Base-by-base conservation (phyloP, 2,329 filamentous ascomycete genomes). In the Penicillium paneum region DNA sequence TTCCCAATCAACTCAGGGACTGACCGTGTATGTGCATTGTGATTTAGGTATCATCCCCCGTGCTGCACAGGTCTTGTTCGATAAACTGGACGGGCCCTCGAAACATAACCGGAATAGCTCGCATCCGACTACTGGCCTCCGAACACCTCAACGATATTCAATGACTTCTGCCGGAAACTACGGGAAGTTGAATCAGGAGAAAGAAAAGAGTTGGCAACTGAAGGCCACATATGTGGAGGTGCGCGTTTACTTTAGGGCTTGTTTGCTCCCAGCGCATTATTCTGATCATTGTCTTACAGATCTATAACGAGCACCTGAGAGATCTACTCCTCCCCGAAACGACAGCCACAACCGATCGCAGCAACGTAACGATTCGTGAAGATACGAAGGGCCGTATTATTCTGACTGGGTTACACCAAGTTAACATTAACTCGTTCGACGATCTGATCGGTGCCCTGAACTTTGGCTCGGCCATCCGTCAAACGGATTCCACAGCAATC, bases 401-500 rank as follows among this genome's bases (percentile, higher is more conserved):
- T 49, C 81, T 97, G 21, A 96, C 93, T 8, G 94, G 94, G 8
- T 80, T 99, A 21, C 90, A 87, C 26, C 90, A 96, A 70, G 83
- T 96, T 35, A 85, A 90, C 13, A 90, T 99, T 67, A 92, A 93
- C 68, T 96, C 90, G 0, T 88, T 92, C 8, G 92, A 97, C 5
- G 94, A 99, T 71, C 78, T 99, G 45, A 84, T 97, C 73, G 87
- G 86, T 57, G 92, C 91, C 7, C 80, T 99, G 52, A 94, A 92
- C 71, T 93, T 95, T 68, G 94, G 94, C 19, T 99, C 94, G 0
- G 84, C 88, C 24, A 96, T 99, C 69, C 89, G 94, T 57, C 94
- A 99, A 71, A 99, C 94, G 0, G 94, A 99, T 75, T 88, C 94
- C 24, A 99, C 94, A 2, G 94, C 93, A 3, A 94, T 97, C 69